These are phyloP conservation scores for Oryza australiensis DNA, from an alignment of 176 grass and related monocot genomes.

Conservation along the genomic window DNA sequence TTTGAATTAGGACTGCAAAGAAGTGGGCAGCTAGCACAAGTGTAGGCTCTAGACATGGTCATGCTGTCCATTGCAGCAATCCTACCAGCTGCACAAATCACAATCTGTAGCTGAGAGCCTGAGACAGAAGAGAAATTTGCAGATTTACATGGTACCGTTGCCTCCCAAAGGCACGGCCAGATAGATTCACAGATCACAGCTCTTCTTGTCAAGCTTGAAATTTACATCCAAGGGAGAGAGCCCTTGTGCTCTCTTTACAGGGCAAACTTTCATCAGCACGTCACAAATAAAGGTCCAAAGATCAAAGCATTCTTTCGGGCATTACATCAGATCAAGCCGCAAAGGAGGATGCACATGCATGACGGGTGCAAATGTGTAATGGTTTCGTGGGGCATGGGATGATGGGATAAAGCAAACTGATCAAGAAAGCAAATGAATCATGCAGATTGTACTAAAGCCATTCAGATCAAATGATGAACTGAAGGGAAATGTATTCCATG, in stretches of 20 bases:
- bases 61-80: background rate
- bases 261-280: constrained; percentile 14
- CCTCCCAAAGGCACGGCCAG: constrained; percentile 7
- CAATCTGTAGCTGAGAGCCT: background rate
- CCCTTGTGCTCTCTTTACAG: too few species aligned
- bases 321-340: background rate
- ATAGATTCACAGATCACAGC: background rate
- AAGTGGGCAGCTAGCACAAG: background rate
- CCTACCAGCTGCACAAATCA: background rate
- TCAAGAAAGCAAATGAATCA: background rate
- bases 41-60: background rate
- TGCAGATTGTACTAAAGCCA: background rate
- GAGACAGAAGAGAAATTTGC: background rate
- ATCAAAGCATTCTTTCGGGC: background rate
- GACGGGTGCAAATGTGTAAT: background rate
- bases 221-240: background rate
- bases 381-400: background rate
- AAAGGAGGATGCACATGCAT: background rate
- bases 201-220: constrained; percentile 2
- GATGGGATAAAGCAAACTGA: background rate
- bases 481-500: background rate
- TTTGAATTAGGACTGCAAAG: background rate
- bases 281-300: background rate
- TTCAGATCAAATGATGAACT: constrained; percentile 2
- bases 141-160: background rate